Percentiles rank a stretch among this genome's conserved stretches.
Evolutionary conservation across 2,329 filamentous ascomycete species (phyloP).

Genomic region (Botrytis hyacinthi): DNA sequence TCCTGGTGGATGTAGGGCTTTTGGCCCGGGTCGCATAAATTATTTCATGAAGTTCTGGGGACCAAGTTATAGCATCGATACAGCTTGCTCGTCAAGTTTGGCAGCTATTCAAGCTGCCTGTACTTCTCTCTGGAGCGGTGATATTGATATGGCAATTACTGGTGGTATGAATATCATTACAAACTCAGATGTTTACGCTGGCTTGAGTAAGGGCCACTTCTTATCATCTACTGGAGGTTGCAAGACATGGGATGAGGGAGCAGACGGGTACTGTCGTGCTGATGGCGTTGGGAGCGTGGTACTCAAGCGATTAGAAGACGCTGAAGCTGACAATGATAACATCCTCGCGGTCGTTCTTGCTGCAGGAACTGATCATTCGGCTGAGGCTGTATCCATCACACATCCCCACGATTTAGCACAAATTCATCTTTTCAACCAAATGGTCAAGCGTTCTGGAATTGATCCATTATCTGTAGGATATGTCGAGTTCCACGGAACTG

Average conservation of each 20-base stretch:
- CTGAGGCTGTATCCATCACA: slow-evolving; percentile 7
- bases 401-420: not conserved
- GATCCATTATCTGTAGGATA: not conserved
- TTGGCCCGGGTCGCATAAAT: slow-evolving; percentile 37
- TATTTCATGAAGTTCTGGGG: slow-evolving; percentile 44
- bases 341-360: not conserved
- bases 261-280: slow-evolving; percentile 63
- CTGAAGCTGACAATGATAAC: not conserved
- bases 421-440: not conserved
- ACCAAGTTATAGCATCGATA: slow-evolving; percentile 56
- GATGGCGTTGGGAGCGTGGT: slow-evolving; percentile 49
- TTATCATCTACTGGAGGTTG: slow-evolving; percentile 26
- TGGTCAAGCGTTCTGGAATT: not conserved
- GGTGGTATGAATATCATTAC: slow-evolving; percentile 40
- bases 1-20: slow-evolving; percentile 31
- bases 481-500: slow-evolving; percentile 16
- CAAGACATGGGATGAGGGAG: slow-evolving; percentile 55
- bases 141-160: slow-evolving; percentile 46
- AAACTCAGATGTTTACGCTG: slow-evolving; percentile 41
- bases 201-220: slow-evolving; percentile 22
- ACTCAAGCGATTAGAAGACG: not conserved
- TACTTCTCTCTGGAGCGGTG: slow-evolving; percentile 47
- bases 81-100: slow-evolving; percentile 56
- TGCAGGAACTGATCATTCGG: slow-evolving; percentile 1
- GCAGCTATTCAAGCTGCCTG: slow-evolving; percentile 54